Base-by-base conservation (phyloP, 345 rosid species). In the Pugionium dolabratum region DNA sequence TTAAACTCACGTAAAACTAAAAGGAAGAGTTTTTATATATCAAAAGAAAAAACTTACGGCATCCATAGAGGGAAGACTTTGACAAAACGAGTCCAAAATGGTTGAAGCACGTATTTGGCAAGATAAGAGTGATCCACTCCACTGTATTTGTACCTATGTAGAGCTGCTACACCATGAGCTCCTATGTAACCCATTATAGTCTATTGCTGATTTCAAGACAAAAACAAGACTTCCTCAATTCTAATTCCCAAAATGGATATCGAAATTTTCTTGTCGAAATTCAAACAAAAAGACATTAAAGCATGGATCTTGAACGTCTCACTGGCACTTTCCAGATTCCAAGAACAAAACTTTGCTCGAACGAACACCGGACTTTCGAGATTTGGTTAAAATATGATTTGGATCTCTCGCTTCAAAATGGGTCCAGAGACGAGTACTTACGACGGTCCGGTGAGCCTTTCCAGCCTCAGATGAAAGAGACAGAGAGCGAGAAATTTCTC, bases 61-160 rank as follows among this genome's bases (percentile, higher is more conserved):
- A 95, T 89, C 99, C 99, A 95, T 36, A 95, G 87, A 45, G 99
- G 99, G 69, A 95, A 89, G 87, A 95, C 77, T 75, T 77, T 79
- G 67, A 95, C 97, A 64, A 76, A 83, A 1, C 90, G 88, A 26
- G 78, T 69, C 96, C 99, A 95, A 66, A 95, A 89, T 41, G 99
- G 99, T 74, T 95, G 97, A 75, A 94, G 63, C 3, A 94, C 88
- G 76, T 94, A 91, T 77, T 94, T 94, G 54, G 97, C 89, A 56
- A 87, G 79, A 52, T 79, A 88, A 9, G 99, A 94, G 77, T 81
- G 84, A 78, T 94, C 97, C 18, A 78, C 96, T 7, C 99, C 99
- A 69, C 97, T 94, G 79, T 94, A 94, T 69, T 85, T 90, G 82
- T 94, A 85, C 75, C 79, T 88, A 67, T 87, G 93, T 58, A 94